Base-by-base conservation (phyloP, 805 yeast species). In the Blastobotrys parvus region DNA sequence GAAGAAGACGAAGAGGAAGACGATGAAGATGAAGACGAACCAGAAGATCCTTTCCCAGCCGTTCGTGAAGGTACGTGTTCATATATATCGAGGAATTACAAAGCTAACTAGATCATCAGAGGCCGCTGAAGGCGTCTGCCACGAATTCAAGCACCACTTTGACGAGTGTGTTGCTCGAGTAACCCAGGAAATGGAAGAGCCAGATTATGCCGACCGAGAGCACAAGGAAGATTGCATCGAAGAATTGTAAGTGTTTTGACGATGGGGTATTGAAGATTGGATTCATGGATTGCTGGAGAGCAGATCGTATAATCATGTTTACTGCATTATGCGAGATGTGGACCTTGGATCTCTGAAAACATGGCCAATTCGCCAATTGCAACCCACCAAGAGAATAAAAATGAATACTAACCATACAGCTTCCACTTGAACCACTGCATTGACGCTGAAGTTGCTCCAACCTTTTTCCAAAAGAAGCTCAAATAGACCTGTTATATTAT, bases 161-260 rank as follows among this genome's bases (percentile, higher is more conserved):
- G 80, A 83, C 50, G 96, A 89, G 69, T 90, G 98, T 76, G 80
- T 80, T 47, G 97, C 85, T 70, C 87, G 97, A 73, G 97, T 90
- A 52, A 79, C 92, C 52, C 77, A 80, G 64, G 94, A 80, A 57
- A 75, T 72, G 72, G 86, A 88, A 70, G 89, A 85, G 61, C 82
- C 76, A 54, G 94, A 72, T 56, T 89, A 90, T 64, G 95, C 68
- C 22, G 80, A 82, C 46, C 76, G 75, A 58, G 79, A 72, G 8
- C 74, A 86, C 74, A 90, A 90, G 70, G 98, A 90, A 54, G 97
- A 90, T 70, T 90, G 98, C 75, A 82, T 90, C 49, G 97, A 90
- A 70, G 98, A 90, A 70, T 90, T 84, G 57, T 56, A 52, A 46
- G 60, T 46, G 15, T 20, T 18, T 6, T 15, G 3, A 10, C 13